Evolutionary conservation across 305 asterid genomes (phyloP).

Genomic region (Coffea humblotiana): DNA sequence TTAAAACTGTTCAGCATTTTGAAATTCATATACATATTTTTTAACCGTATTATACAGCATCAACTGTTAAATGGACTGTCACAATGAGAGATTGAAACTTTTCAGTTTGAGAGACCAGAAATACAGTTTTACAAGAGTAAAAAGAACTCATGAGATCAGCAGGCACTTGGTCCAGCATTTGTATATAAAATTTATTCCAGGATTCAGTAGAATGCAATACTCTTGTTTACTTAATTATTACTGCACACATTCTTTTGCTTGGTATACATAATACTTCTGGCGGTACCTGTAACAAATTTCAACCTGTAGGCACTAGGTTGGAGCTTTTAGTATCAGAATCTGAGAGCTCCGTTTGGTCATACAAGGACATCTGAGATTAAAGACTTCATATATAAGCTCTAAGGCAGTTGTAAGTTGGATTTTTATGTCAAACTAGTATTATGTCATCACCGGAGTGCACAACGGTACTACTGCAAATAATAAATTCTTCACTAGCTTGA

Average conservation of each 20-base stretch:
- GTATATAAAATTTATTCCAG: not conserved
- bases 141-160: not conserved
- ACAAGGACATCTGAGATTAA: not conserved
- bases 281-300: not conserved
- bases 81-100: not conserved
- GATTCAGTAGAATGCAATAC: not conserved
- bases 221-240: not conserved
- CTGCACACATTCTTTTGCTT: not conserved
- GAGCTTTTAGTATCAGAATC: not conserved
- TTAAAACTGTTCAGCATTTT: constrained; percentile 6
- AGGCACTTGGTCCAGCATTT: not conserved
- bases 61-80: not conserved
- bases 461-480: not conserved
- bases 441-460: not conserved
- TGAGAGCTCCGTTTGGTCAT: not conserved
- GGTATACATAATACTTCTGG: not conserved
- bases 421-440: not conserved
- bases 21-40: not conserved
- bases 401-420: not conserved
- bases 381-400: not conserved
- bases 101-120: not conserved
- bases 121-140: not conserved
- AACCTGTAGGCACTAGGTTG: not conserved
- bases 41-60: not conserved
- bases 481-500: no score